phyloP scores from a whole-genome alignment of 129 eudicot species.

The Mikania micrantha region DNA sequence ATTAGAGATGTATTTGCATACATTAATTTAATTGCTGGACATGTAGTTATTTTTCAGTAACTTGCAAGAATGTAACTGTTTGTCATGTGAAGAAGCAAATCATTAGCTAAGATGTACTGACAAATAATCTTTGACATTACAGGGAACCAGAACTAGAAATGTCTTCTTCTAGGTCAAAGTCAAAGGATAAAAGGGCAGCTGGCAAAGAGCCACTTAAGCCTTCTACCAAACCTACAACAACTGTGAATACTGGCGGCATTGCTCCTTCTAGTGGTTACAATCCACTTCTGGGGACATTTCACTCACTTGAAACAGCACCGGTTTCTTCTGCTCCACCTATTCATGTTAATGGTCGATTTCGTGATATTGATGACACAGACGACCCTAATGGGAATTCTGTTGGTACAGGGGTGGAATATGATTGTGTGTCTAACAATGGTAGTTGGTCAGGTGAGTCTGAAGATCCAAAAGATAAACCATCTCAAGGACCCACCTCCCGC shows the following conservation, averaged over 20 bases:
- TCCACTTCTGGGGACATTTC: constrained; percentile 69
- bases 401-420: constrained; percentile 50
- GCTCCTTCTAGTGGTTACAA: constrained; percentile 66
- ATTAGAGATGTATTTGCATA: neutral
- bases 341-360: constrained; percentile 49
- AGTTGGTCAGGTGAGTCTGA: constrained; percentile 90
- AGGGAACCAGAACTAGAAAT: constrained; percentile 27
- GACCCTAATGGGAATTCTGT: constrained; percentile 43
- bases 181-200: constrained; percentile 61
- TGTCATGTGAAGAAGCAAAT: neutral
- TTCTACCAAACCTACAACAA: constrained; percentile 46
- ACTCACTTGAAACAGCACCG: constrained; percentile 50
- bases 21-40: neutral
- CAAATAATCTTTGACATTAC: neutral
- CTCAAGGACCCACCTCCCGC: constrained; percentile 30
- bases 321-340: constrained; percentile 32
- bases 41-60: neutral
- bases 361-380: constrained; percentile 51
- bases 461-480: constrained; percentile 66
- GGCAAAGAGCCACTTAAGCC: constrained; percentile 51
- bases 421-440: constrained; percentile 56
- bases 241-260: constrained; percentile 14
- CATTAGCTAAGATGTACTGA: neutral
- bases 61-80: neutral
- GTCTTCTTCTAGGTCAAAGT: constrained; percentile 52